Conservation (phyloP, 139 green algal genomes). For the Dunaliella sp. region DNA sequence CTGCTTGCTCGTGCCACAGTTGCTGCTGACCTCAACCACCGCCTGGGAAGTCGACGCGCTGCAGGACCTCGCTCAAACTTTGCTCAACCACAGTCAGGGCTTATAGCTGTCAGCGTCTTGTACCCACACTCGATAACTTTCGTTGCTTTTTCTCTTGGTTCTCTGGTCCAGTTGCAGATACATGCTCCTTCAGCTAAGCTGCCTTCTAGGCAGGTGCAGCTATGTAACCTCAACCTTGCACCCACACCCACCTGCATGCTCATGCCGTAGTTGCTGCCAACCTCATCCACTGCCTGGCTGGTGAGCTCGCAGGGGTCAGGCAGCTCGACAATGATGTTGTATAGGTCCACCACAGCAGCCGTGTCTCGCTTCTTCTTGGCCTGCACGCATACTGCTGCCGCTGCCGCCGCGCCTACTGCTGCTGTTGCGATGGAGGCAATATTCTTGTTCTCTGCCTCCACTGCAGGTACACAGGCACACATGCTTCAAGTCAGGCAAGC, state of each 20-base stretch:
- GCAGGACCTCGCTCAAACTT: too few species aligned
- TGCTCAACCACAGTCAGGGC: too few species aligned
- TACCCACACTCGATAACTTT: too few species aligned
- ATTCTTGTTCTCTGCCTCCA: conserved; percentile 47
- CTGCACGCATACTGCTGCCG: conserved; percentile 37
- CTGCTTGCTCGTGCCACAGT: too few species aligned
- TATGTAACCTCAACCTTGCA: too few species aligned
- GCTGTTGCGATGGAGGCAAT: conserved; percentile 37
- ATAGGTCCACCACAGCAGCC: conserved; percentile 67
- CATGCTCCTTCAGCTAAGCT: too few species aligned
- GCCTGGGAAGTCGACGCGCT: too few species aligned
- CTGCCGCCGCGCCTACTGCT: conserved; percentile 43
- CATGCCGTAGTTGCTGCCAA: conserved; percentile 77
- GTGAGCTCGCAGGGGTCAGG: conserved; percentile 56
- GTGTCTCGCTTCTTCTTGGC: conserved; percentile 63
- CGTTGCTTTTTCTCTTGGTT: too few species aligned
- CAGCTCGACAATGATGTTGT: conserved; percentile 73
- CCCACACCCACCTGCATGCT: conserved; percentile 37
- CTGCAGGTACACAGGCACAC: conserved; percentile 8
- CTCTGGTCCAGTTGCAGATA: too few species aligned
- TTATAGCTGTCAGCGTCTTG: too few species aligned
- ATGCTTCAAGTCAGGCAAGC: background rate
- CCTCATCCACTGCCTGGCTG: conserved; percentile 40
- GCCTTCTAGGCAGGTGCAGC: too few species aligned
- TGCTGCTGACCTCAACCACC: too few species aligned